These are phyloP conservation scores for Elsinoe batatas DNA, from an alignment of 2,329 filamentous ascomycete species.

Conservation along the genomic window DNA sequence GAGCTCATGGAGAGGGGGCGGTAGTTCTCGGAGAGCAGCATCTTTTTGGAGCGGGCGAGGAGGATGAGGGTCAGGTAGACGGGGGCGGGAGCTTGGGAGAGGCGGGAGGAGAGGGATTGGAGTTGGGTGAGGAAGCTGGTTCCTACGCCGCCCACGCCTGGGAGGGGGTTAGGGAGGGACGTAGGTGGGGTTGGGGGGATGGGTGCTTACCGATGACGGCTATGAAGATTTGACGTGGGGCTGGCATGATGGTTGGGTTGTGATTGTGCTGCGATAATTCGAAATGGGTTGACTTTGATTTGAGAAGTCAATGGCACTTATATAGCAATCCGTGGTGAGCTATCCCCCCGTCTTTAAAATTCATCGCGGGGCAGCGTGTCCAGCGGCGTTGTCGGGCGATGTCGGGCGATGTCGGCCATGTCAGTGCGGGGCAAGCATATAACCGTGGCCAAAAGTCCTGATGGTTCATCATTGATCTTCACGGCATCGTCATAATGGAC, in stretches of 20 bases:
- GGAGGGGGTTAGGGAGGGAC: conserved; percentile 10
- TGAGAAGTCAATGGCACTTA: conserved; percentile 1
- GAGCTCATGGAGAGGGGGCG: conserved; percentile 53
- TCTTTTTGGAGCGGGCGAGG: conserved; percentile 76
- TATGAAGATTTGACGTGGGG: conserved; percentile 36
- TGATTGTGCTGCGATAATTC: neutral
- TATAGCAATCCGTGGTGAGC: neutral
- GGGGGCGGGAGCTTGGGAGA: conserved; percentile 39
- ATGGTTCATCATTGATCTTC: conserved; percentile 2
- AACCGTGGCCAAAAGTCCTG: neutral
- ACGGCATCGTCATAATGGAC: neutral
- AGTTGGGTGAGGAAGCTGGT: conserved; percentile 84
- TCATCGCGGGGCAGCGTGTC: conserved; percentile 5
- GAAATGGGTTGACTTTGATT: neutral
- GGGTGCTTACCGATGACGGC: conserved; percentile 34
- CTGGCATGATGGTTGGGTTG: conserved; percentile 26
- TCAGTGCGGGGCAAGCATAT: neutral
- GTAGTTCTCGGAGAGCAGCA: conserved; percentile 66
- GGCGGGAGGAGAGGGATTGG: conserved; percentile 53
- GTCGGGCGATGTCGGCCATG: conserved; percentile 1
- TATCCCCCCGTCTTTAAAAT: neutral
- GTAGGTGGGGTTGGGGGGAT: neutral
- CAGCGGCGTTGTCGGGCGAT: neutral
- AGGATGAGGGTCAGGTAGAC: conserved; percentile 70
- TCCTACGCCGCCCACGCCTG: conserved; percentile 87